phyloP scores from a whole-genome alignment of 306 rosid species.

The Ochetophila trinervis region DNA sequence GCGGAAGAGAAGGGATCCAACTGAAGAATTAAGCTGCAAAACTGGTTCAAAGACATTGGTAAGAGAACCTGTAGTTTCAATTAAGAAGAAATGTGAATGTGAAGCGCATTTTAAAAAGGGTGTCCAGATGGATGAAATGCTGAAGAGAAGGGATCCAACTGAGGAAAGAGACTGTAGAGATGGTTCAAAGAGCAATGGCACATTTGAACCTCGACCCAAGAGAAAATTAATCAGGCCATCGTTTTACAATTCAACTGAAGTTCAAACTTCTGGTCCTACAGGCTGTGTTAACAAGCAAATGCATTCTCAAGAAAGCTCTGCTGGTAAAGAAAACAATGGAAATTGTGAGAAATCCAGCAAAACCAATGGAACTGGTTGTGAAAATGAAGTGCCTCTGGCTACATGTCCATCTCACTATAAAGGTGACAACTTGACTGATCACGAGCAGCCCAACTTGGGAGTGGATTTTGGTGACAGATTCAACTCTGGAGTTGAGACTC shows the following conservation, averaged over 20 bases:
- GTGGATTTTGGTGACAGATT: neutral
- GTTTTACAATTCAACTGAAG: neutral
- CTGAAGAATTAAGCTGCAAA: neutral
- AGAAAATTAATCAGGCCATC: conserved; percentile 5
- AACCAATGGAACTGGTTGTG: neutral
- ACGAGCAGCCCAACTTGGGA: neutral
- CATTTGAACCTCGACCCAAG: neutral
- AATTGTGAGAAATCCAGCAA: neutral
- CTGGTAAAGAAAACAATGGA: neutral
- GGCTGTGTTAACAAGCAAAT: neutral
- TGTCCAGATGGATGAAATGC: neutral
- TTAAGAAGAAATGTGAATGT: neutral
- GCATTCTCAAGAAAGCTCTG: neutral
- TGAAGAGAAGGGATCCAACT: neutral
- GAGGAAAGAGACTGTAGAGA: neutral
- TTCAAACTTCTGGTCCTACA: neutral
- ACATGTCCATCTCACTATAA: neutral
- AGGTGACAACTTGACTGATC: neutral
- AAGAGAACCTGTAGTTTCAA: neutral
- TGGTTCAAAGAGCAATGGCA: neutral
- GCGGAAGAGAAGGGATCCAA: neutral
- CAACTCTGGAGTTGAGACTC: neutral
- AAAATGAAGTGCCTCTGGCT: neutral
- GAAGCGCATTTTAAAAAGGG: neutral
- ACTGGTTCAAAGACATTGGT: neutral